phyloP scores from a whole-genome alignment of 1,284 basidiomycete species.

The Dichomitus squalens region DNA sequence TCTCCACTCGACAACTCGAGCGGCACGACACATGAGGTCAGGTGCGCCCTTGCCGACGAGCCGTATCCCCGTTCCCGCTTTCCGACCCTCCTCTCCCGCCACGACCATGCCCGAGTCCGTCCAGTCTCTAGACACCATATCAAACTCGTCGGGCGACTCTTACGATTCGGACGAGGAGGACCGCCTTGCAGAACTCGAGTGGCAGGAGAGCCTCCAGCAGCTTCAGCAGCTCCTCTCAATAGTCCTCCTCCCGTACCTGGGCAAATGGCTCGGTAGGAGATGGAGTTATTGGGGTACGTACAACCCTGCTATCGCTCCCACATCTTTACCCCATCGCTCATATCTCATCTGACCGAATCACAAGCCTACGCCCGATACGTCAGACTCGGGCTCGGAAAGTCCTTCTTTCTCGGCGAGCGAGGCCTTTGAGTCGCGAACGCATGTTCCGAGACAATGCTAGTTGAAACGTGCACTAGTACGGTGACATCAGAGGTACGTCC shows the following conservation, averaged over 20 bases:
- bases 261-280: conserved; percentile 85
- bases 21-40: conserved; percentile 23
- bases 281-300: conserved; percentile 85
- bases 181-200: conserved; percentile 83
- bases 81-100: background rate
- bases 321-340: conserved; percentile 8
- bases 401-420: conserved; percentile 63
- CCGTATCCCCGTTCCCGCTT: background rate
- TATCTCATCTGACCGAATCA: conserved; percentile 19
- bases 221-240: conserved; percentile 80
- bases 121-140: conserved; percentile 43
- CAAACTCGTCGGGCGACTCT: conserved; percentile 47
- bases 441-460: background rate
- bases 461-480: background rate
- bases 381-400: conserved; percentile 63
- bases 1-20: conserved; percentile 10
- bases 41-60: conserved; percentile 8
- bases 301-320: conserved; percentile 7
- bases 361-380: conserved; percentile 76
- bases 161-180: conserved; percentile 74
- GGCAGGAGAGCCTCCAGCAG: conserved; percentile 88
- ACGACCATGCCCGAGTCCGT: conserved; percentile 45
- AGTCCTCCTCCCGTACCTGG: conserved; percentile 83
- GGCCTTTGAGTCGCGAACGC: conserved; percentile 1
- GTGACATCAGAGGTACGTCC: conserved; percentile 19